A percentile compares a stretch with the other conserved stretches of the same genome.
These are phyloP conservation scores for Erodium trifolium DNA, from an alignment of 441 rosid genomes.

Conservation along the genomic window DNA sequence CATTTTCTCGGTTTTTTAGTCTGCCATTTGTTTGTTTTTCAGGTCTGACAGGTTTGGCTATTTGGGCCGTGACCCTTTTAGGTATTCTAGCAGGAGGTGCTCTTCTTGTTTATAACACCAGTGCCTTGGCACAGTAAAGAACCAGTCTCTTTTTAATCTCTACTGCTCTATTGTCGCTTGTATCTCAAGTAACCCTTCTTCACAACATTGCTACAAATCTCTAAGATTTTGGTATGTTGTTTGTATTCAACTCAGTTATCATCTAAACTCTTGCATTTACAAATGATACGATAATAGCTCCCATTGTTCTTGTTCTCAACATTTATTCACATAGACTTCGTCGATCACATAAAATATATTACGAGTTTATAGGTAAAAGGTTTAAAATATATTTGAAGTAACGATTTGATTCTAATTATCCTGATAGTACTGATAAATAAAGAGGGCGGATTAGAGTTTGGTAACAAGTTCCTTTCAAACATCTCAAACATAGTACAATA, in stretches of 20 bases:
- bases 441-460: not conserved
- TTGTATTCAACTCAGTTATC: no score
- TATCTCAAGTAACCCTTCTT: not conserved
- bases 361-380: no score
- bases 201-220: not conserved
- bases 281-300: no score
- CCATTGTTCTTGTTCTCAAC: no score
- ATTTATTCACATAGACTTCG: no score
- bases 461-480: not conserved
- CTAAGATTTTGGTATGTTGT: not conserved
- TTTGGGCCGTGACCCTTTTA: constrained; percentile 78
- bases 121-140: constrained; percentile 71
- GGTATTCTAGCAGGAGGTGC: constrained; percentile 87
- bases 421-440: no score
- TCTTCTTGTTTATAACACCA: constrained; percentile 87
- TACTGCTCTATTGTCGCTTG: not conserved
- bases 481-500: not conserved
- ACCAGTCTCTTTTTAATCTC: not conserved
- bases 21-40: constrained; percentile 10
- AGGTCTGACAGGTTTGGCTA: constrained; percentile 72
- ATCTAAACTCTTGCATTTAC: no score
- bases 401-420: no score
- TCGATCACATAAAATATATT: no score
- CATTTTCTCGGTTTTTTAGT: not conserved
- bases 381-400: no score